Evolutionary conservation across 768 basidiomycete genomes (phyloP).

Genomic region (Tulasnella calospora): DNA sequence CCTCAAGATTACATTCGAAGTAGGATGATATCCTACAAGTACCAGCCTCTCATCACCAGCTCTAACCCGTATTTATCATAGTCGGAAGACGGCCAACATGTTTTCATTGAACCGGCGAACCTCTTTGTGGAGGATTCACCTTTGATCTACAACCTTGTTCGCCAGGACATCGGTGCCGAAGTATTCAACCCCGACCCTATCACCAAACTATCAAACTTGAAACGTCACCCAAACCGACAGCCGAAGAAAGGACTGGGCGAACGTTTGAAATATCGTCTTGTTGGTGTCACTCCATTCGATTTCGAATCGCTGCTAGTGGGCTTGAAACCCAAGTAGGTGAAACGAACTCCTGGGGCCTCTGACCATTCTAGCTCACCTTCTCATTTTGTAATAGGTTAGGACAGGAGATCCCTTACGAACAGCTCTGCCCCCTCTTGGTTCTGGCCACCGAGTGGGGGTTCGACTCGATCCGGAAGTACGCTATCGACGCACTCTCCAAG

Average conservation of each 20-base stretch:
- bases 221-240: constrained; percentile 1
- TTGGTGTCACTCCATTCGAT: constrained; percentile 4
- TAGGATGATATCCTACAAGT: neutral
- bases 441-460: constrained; percentile 18
- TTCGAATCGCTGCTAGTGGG: neutral
- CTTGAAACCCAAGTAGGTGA: constrained; percentile 3
- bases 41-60: neutral
- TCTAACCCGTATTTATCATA: neutral
- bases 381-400: neutral
- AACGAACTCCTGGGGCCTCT: neutral
- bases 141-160: neutral
- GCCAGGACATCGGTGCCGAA: neutral
- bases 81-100: constrained; percentile 1
- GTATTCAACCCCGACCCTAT: neutral
- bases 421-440: neutral
- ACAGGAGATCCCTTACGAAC: neutral
- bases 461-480: neutral
- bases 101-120: neutral
- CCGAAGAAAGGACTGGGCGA: neutral
- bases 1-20: neutral
- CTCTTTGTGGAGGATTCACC: neutral
- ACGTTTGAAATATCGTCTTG: neutral
- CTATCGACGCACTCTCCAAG: neutral
- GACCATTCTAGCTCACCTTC: neutral
- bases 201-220: neutral